phyloP scores from a whole-genome alignment of 2,329 filamentous ascomycete genomes.

The Lachnellula cervina region DNA sequence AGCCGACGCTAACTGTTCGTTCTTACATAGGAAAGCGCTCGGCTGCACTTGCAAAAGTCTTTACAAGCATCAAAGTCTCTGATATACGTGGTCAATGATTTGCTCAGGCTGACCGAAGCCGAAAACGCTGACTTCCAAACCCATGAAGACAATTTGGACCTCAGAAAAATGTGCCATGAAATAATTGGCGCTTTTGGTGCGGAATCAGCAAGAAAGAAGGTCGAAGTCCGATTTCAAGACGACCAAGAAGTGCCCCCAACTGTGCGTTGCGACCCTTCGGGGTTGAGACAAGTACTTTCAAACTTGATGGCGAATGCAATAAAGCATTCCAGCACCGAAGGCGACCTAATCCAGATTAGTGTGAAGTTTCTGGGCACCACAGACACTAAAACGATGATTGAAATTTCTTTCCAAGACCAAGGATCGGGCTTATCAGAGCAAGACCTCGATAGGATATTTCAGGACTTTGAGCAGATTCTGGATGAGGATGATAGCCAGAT shows the following conservation, averaged over 20 bases:
- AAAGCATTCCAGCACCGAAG: conserved; percentile 14
- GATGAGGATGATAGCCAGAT: conserved; percentile 17
- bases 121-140: conserved; percentile 49
- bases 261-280: conserved; percentile 17
- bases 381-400: conserved; percentile 12
- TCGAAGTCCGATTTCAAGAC: conserved; percentile 12
- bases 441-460: conserved; percentile 19
- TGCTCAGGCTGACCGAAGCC: conserved; percentile 79
- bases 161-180: conserved; percentile 11
- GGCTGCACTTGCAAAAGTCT: conserved; percentile 77
- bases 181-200: conserved; percentile 13
- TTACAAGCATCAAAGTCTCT: conserved; percentile 87
- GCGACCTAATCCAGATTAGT: conserved; percentile 9
- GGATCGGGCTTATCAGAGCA: conserved; percentile 19
- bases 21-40: conserved; percentile 66
- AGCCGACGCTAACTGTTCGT: conserved; percentile 23
- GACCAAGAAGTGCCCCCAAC: conserved; percentile 10
- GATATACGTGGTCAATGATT: conserved; percentile 87
- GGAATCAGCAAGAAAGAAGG: conserved; percentile 3
- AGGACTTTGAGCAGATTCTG: conserved; percentile 21
- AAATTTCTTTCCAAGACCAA: conserved; percentile 18
- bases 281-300: conserved; percentile 18
- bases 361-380: conserved; percentile 11
- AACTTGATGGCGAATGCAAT: conserved; percentile 23
- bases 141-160: conserved; percentile 17